Evolutionary conservation across 192 early-diverging fungal genomes (phyloP).

Genomic region (Entomortierella chlamydospora): DNA sequence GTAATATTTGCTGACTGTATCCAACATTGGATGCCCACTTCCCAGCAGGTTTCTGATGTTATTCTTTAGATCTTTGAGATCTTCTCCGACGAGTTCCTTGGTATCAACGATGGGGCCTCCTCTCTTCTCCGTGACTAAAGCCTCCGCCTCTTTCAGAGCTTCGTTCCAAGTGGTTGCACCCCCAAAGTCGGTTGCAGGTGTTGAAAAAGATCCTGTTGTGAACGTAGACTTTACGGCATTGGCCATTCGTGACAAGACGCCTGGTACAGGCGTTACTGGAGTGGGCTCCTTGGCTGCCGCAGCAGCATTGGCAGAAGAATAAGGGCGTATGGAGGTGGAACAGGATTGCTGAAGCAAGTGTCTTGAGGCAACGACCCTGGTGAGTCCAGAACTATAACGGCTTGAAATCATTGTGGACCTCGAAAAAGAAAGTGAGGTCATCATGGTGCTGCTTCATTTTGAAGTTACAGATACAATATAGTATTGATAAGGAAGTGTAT

Average conservation of each 20-base stretch:
- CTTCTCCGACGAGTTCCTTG: slow-evolving; percentile 81
- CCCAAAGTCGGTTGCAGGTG: slow-evolving; percentile 42
- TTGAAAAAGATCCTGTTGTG: slow-evolving; percentile 51
- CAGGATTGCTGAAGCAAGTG: slow-evolving; percentile 5
- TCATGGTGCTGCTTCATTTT: background rate
- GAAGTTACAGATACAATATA: too few species aligned
- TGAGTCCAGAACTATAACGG: slow-evolving; percentile 15
- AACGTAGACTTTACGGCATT: slow-evolving; percentile 53
- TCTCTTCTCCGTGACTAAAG: slow-evolving; percentile 58
- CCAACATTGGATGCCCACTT: slow-evolving; percentile 88
- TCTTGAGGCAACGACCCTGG: background rate
- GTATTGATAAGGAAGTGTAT: background rate
- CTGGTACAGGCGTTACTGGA: slow-evolving; percentile 2
- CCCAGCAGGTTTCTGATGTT: slow-evolving; percentile 89
- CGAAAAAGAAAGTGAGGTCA: slow-evolving; percentile 24
- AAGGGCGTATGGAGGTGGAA: slow-evolving; percentile 14
- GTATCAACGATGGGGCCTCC: slow-evolving; percentile 71
- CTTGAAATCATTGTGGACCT: slow-evolving; percentile 1
- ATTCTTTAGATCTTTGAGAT: slow-evolving; percentile 85
- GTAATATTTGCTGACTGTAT: slow-evolving; percentile 92
- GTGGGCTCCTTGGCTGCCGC: background rate
- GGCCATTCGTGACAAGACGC: slow-evolving; percentile 37
- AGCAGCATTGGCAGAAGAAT: slow-evolving; percentile 15
- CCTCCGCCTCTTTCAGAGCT: slow-evolving; percentile 64
- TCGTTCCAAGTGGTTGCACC: slow-evolving; percentile 59